phyloP scores from a whole-genome alignment of 108 stramenopile species.

The Nitzschia palea region DNA sequence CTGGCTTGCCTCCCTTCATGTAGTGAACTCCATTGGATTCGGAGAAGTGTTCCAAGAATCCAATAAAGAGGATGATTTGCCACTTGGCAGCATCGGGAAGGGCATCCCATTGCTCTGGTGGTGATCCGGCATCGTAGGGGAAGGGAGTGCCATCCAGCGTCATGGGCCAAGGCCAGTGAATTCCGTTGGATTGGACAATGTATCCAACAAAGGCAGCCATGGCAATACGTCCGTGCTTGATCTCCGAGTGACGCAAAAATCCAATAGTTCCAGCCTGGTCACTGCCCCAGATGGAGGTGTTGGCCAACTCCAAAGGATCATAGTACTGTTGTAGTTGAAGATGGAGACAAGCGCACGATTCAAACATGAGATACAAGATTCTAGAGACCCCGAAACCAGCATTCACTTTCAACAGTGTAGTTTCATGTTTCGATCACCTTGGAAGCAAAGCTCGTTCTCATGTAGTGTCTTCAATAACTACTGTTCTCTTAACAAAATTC shows the following conservation, averaged over 20 bases:
- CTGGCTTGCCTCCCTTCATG: slow-evolving; percentile 78
- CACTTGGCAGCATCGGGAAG: slow-evolving; percentile 80
- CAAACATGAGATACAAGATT: slow-evolving; percentile 6
- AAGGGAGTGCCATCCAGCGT: slow-evolving; percentile 45
- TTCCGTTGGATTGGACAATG: slow-evolving; percentile 69
- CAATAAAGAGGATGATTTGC: slow-evolving; percentile 85
- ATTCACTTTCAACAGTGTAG: not conserved
- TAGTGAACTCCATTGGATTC: slow-evolving; percentile 71
- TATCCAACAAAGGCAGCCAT: slow-evolving; percentile 66
- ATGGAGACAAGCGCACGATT: not conserved
- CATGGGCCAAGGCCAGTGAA: slow-evolving; percentile 68
- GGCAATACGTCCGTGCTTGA: slow-evolving; percentile 83
- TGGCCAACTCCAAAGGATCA: slow-evolving; percentile 71
- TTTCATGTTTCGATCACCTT: no score
- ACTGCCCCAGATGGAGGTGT: slow-evolving; percentile 70
- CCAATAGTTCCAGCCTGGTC: slow-evolving; percentile 65
- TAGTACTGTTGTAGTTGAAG: slow-evolving; percentile 45
- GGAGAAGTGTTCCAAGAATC: slow-evolving; percentile 77
- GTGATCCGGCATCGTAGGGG: slow-evolving; percentile 39
- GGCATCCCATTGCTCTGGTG: slow-evolving; percentile 81
- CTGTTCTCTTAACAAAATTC: no score
- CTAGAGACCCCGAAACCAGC: not conserved
- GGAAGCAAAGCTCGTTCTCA: no score
- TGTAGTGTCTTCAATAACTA: no score
- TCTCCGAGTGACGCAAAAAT: slow-evolving; percentile 75